Evolutionary conservation across 306 rosid genomes (phyloP).

Genomic region (Trifolium pratense): DNA sequence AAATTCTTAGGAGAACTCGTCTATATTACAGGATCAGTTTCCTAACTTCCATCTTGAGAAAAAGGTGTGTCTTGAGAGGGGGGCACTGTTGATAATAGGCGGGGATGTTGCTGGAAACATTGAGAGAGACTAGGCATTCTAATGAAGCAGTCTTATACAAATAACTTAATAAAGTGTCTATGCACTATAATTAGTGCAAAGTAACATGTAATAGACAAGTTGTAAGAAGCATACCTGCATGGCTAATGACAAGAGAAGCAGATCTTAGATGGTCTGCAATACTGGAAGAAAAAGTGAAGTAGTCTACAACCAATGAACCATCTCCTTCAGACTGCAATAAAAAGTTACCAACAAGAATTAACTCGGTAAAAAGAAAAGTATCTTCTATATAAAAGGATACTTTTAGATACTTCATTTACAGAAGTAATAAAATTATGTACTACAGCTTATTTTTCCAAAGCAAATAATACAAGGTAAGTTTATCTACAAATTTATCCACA

Average conservation of each 20-base stretch:
- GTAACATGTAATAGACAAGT: not conserved
- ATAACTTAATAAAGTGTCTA: not conserved
- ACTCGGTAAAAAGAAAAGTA: constrained; percentile 7
- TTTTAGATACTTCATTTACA: not conserved
- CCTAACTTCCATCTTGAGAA: not conserved
- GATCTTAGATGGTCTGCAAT: constrained; percentile 79
- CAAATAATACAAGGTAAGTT: not conserved
- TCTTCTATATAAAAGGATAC: not conserved
- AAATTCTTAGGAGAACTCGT: not conserved
- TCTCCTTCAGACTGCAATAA: constrained; percentile 65
- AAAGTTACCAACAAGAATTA: not conserved
- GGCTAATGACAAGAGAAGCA: constrained; percentile 90
- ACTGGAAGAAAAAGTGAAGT: constrained; percentile 87
- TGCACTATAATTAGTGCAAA: not conserved
- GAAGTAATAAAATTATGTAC: not conserved
- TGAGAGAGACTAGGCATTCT: not conserved
- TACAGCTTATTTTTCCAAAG: not conserved
- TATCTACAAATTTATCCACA: constrained; percentile 1
- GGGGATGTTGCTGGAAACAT: not conserved
- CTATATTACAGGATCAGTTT: not conserved
- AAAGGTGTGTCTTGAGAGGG: not conserved
- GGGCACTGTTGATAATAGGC: not conserved
- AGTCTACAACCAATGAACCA: constrained; percentile 65
- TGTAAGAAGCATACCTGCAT: constrained; percentile 61
- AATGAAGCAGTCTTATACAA: not conserved